Base-by-base conservation (phyloP, 345 rosid genomes). In the Iberis pinnata region DNA sequence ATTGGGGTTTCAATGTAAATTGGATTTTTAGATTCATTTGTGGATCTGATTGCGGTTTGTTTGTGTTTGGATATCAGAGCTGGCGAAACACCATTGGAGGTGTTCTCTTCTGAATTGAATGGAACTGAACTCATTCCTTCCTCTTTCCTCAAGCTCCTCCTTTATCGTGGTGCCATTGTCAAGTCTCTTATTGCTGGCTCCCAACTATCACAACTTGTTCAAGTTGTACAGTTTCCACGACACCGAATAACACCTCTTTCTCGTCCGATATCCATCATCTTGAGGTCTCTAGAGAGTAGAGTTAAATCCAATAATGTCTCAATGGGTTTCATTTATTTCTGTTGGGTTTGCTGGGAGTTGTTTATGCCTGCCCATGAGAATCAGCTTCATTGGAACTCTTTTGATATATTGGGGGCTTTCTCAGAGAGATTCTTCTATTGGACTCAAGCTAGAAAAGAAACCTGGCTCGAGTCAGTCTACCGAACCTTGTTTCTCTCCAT, bases 321-420 rank as follows among this genome's bases (percentile, higher is more conserved):
- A n/a, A n/a, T n/a, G n/a, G n/a, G n/a, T n/a, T n/a, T n/a, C n/a
- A n/a, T n/a, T n/a, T n/a, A n/a, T n/a, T n/a, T n/a, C n/a, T n/a
- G n/a, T n/a, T n/a, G 74, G 87, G 62, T 74, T 87, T 45, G 88
- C 86, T 16, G 96, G 98, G 18, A 67, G 92, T 70, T 82, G 78
- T 68, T 63, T 90, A 45, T 69, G 73, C 53, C 80, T 87, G n/a
- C 74, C 69, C 8, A 81, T 70, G 2, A 76, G 92, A 45, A 59
- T 84, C 54, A 78, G 83, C 73, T 76, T 84, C 8, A 68, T 78
- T 35, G 95, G 92, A 37, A 70, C 74, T 16, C 75, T 82, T 47
- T 69, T 87, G 25, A 67, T 80, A 8, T 37, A 52, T 19, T 84
- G 92, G 92, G n/a, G 96, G 96, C 9, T 75, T 78, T 57, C 18